Evolutionary conservation across 1,284 basidiomycete species (phyloP), one percentile per base, ranked within the genome.

Genomic region (Ceratobasidium sp.): DNA sequence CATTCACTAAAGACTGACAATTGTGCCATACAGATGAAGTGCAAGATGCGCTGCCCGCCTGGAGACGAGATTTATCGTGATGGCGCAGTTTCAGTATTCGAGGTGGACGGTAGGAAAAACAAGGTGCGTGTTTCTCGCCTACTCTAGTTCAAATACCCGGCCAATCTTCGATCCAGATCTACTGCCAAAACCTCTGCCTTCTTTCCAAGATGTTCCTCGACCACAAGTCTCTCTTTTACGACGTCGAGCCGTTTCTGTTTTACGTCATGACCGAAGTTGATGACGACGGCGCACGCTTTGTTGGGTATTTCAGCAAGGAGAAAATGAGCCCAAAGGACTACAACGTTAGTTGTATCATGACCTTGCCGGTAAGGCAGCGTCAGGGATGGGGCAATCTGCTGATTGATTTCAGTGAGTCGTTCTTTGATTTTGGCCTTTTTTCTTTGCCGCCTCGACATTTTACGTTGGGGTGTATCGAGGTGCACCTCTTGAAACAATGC

Each of bases 321-420:
- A 99, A 99, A 86, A 89, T 95, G 65, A 97, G 95, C 83, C 92
- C 94, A 70, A 95, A 96, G 84, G 94, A 97, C 82, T 96, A 95
- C 84, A 99, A 99, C 85, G 91, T 99, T 79, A 98, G 95, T 84
- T 99, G 98, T 86, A 99, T 99, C 83, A 98, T 99, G 97, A 99
- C 98, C 11, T 85, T 99, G 54, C 98, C 98, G 0, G 94, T 99
- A 52, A 88, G 96, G 79, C 98, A 99, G 83, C 87, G 98, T 77
- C 92, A 94, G 82, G 96, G 96, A 0, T 98, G 96, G 95, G 96
- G 96, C 8, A 95, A 96, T 84, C 87, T 95, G 76, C 87, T 98
- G 81, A 98, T 98, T 82, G 98, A 95, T 84, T 98, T 98, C 85
- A 99, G 97, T 98, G 84, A 83, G 96, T 88, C 67, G n/a, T 76